Evolutionary conservation across 164 flowering plant genomes (phyloP), one percentile per base, ranked within the genome.

Genomic region (Cinnamomum micranthum): DNA sequence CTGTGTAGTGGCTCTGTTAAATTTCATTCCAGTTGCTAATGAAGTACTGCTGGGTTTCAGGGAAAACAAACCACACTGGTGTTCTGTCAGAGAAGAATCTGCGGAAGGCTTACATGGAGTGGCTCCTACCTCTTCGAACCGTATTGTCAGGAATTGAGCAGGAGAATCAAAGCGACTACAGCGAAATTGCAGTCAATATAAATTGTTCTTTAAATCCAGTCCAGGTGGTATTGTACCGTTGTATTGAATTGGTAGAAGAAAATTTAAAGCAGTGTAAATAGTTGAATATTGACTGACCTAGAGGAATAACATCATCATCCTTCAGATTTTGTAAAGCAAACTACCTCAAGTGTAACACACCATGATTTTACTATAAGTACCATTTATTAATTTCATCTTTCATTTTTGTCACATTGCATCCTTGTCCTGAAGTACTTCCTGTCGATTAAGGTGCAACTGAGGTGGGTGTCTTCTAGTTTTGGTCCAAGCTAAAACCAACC

Each of bases 231-330:
- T 74, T 95, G 69, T 88, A 88, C 72, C 97, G 92, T 1, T 95
- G 99, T 75, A 89, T 94, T 64, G 98, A 95, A 78, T 93, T 95
- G 15, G 90, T 88, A 17, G 97, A 91, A 80, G 93, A 91, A 41
- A 80, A 88, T 52, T 68, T 92, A 74, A 81, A 82, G 77, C 68
- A 65, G 35, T 51, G 22, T 4, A 69, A 69, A n/a, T 69, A 47
- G 47, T 31, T 67, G 69, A 64, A 5, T 6, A 11, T 5, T 31
- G 33, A 4, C 41, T 31, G 35, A 31, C 35, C 6, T 31, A 31
- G 35, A 31, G 35, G 35, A 31, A 31, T 4, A 31, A 31, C 35
- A 31, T 31, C 35, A 31, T 4, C 35, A 31, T 31, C 35, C 35
- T 31, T 31, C 6, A 31, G 35, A 31, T 31, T 31, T 6, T 31